Evolutionary conservation across 352 stramenopile genomes (phyloP).

Genomic region (Globisporangium barbulae): DNA sequence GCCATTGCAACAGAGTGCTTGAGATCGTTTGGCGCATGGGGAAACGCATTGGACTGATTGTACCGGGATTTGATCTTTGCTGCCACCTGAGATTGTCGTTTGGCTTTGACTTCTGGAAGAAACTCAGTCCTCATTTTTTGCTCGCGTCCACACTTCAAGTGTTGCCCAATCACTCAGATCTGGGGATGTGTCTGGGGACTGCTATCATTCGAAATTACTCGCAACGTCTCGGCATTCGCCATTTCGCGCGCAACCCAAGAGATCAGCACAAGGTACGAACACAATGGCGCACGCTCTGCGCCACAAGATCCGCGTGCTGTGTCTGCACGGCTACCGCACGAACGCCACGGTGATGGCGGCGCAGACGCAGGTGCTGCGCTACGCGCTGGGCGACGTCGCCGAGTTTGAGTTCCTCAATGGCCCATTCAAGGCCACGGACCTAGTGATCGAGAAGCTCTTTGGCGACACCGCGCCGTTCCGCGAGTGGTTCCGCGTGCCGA

Average conservation of each 20-base stretch:
- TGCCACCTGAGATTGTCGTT: too few relatives aligned
- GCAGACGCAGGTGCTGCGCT: slow-evolving; percentile 52
- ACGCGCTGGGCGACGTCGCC: slow-evolving; percentile 46
- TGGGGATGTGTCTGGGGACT: too few relatives aligned
- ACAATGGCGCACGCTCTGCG: background rate
- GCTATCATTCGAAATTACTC: too few relatives aligned
- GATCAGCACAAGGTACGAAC: background rate
- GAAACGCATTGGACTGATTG: too few relatives aligned
- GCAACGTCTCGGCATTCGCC: background rate
- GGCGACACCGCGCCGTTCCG: slow-evolving; percentile 58
- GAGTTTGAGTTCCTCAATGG: slow-evolving; percentile 76
- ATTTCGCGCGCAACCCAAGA: slow-evolving; percentile 1
- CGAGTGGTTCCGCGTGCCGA: slow-evolving; percentile 49
- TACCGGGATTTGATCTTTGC: too few relatives aligned
- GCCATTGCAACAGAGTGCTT: too few relatives aligned
- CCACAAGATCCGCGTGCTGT: slow-evolving; percentile 58
- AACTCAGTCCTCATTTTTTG: too few relatives aligned
- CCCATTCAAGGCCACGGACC: slow-evolving; percentile 46
- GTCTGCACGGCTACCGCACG: slow-evolving; percentile 68
- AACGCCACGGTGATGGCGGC: slow-evolving; percentile 69
- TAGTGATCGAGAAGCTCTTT: slow-evolving; percentile 51
- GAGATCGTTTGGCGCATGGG: too few relatives aligned
- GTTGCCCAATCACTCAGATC: too few relatives aligned
- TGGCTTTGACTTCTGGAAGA: too few relatives aligned
- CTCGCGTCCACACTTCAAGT: too few relatives aligned